Evolutionary conservation across 352 stramenopile species (phyloP).

Genomic region (Albugo laibachii): DNA sequence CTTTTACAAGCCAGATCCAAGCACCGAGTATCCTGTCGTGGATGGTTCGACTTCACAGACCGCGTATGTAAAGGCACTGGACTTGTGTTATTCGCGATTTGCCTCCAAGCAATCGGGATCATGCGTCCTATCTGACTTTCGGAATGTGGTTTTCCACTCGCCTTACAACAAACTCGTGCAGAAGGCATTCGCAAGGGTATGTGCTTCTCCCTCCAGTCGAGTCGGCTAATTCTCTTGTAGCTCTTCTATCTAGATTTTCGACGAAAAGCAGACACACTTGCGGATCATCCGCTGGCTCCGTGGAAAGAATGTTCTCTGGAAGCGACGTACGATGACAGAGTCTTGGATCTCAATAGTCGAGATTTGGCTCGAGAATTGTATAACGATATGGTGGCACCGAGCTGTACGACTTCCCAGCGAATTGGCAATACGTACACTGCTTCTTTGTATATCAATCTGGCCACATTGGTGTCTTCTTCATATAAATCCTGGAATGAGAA

Average conservation of each 20-base stretch:
- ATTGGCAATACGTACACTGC: conserved; percentile 97
- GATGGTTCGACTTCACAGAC: conserved; percentile 87
- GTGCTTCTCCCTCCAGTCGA: neutral
- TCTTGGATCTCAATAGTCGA: conserved; percentile 80
- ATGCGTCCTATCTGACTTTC: conserved; percentile 22
- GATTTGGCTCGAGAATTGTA: conserved; percentile 57
- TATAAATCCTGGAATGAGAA: too few relatives aligned
- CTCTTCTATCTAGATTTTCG: conserved; percentile 39
- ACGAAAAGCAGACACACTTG: conserved; percentile 9
- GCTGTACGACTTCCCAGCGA: conserved; percentile 69
- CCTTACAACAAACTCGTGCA: conserved; percentile 99
- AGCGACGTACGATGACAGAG: conserved; percentile 83
- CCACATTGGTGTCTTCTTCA: conserved; percentile 63
- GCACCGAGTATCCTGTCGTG: conserved; percentile 89
- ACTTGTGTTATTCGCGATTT: conserved; percentile 80
- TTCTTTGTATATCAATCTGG: conserved; percentile 91
- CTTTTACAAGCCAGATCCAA: conserved; percentile 93
- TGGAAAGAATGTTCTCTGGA: conserved; percentile 66
- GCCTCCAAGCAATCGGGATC: conserved; percentile 5
- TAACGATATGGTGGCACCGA: conserved; percentile 53
- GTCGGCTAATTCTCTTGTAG: conserved; percentile 2
- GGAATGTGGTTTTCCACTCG: conserved; percentile 89
- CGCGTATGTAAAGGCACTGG: conserved; percentile 90
- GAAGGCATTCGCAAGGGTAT: conserved; percentile 86
- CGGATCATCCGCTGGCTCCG: conserved; percentile 20